Evolutionary conservation across 345 rosid species (phyloP), one percentile per base, ranked within the genome.

Genomic region (Eutrema heterophyllum): DNA sequence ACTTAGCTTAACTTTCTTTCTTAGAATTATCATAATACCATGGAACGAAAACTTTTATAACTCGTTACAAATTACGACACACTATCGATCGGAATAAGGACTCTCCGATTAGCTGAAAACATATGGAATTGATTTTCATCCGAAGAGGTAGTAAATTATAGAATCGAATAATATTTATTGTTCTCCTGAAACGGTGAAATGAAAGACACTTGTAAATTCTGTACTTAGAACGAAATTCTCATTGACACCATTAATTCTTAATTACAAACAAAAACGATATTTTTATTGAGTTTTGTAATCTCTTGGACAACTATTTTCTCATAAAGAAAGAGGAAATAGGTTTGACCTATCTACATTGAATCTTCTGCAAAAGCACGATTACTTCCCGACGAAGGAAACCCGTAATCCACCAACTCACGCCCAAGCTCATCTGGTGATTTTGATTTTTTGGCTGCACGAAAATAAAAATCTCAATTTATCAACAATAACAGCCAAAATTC

Each of bases 391-490:
- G 77, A 80, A 56, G 84, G 49, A 39, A 86, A 76, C 15, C 83
- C 88, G 64, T 39, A 80, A 12, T 83, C 85, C 52, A 68, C 80
- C 38, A 88, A 68, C 81, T 84, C 78, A 14, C 60, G 49, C 58
- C 81, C 30, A 5, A 92, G 61, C 46, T 83, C 90, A 55, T 69
- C 73, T 4, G 86, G 78, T 2, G 96, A 89, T 36, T 78, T 32
- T 1, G 93, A 86, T 80, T 82, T 75, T 79, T 85, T 88, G 41
- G 93, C 96, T 91, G 85, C 79, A 83, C 40, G 18, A 65, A 65
- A 12, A 60, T 3, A 35, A 45, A 71, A 30, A 6, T 13, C 30
- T 30, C 18, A n/a, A 5, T 46, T 56, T 1, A 7, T 29, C 13
- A 56, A 60, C 16, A 21, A 60, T 39, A 18, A 39, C 24, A 39